These are phyloP conservation scores for Grigorovia jiainica DNA, from an alignment of 805 yeast species.

Conservation along the genomic window DNA sequence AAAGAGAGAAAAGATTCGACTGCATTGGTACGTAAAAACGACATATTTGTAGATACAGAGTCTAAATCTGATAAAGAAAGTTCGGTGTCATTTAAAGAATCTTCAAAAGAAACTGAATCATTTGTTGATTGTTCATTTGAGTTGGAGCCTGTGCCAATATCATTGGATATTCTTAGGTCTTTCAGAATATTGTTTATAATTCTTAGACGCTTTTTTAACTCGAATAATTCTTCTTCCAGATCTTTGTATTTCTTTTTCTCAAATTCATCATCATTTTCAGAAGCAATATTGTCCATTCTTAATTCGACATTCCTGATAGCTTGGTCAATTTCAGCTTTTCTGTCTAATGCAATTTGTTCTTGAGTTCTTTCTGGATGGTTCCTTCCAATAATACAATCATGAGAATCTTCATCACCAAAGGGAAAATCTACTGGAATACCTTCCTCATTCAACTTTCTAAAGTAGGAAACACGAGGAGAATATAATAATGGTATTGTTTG, in stretches of 20 bases:
- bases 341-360: slow-evolving; percentile 32
- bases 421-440: slow-evolving; percentile 40
- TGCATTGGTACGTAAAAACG: slow-evolving; percentile 15
- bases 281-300: slow-evolving; percentile 5
- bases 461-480: slow-evolving; percentile 53
- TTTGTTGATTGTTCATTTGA: slow-evolving; percentile 3
- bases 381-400: slow-evolving; percentile 42
- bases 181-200: slow-evolving; percentile 25
- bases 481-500: slow-evolving; percentile 38
- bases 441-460: slow-evolving; percentile 41
- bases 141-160: slow-evolving; percentile 8
- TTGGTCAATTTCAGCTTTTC: slow-evolving; percentile 33
- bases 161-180: slow-evolving; percentile 24
- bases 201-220: slow-evolving; percentile 27
- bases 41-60: background rate
- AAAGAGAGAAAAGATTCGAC: slow-evolving; percentile 25
- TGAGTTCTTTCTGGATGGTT: slow-evolving; percentile 51
- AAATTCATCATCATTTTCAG: slow-evolving; percentile 1
- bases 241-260: slow-evolving; percentile 3
- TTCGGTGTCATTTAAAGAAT: slow-evolving; percentile 7
- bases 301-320: slow-evolving; percentile 24
- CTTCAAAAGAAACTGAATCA: background rate
- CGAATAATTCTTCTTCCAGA: slow-evolving; percentile 21
- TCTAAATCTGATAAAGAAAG: slow-evolving; percentile 6
- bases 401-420: slow-evolving; percentile 50